Conservation (phyloP, 2,329 filamentous ascomycete genomes). For the Grosmannia serpens region DNA sequence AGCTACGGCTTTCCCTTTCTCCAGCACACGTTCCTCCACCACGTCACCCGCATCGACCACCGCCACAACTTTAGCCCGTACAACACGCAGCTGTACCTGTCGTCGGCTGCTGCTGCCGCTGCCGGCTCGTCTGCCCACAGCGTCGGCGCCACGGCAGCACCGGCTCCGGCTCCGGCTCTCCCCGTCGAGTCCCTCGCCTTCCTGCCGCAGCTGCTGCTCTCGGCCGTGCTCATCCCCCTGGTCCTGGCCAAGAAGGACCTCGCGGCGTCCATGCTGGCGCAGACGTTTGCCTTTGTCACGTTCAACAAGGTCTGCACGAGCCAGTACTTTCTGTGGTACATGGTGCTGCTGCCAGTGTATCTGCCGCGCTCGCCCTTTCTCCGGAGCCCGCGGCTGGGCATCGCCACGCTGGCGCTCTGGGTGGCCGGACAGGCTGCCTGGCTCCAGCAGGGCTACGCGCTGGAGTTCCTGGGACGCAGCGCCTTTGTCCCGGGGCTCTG, state of each 20-base stretch:
- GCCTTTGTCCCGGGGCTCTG: slow-evolving; percentile 83
- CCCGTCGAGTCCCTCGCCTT: slow-evolving; percentile 74
- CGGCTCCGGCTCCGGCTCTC: slow-evolving; percentile 17
- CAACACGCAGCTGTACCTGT: slow-evolving; percentile 81
- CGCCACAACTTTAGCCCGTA: slow-evolving; percentile 98
- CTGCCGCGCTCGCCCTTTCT: slow-evolving; percentile 70
- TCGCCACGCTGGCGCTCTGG: slow-evolving; percentile 61
- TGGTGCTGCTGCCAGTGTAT: slow-evolving; percentile 85
- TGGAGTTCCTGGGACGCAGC: slow-evolving; percentile 71
- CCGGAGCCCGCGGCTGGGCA: slow-evolving; percentile 45
- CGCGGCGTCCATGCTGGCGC: slow-evolving; percentile 74
- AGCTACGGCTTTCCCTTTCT: slow-evolving; percentile 75
- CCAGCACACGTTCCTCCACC: slow-evolving; percentile 84
- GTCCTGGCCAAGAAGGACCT: slow-evolving; percentile 71
- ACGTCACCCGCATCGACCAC: slow-evolving; percentile 86
- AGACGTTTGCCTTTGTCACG: slow-evolving; percentile 93
- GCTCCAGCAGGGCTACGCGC: slow-evolving; percentile 62
- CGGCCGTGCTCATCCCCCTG: slow-evolving; percentile 58
- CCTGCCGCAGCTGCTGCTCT: slow-evolving; percentile 73
- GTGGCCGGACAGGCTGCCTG: slow-evolving; percentile 61
- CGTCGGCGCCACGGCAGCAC: neutral
- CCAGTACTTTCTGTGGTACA: slow-evolving; percentile 99
- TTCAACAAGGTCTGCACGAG: slow-evolving; percentile 99
- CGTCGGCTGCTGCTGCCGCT: slow-evolving; percentile 48
- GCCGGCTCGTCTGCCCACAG: slow-evolving; percentile 12